Evolutionary conservation across 768 basidiomycete species (phyloP).

Genomic region (Suillus paluster): DNA sequence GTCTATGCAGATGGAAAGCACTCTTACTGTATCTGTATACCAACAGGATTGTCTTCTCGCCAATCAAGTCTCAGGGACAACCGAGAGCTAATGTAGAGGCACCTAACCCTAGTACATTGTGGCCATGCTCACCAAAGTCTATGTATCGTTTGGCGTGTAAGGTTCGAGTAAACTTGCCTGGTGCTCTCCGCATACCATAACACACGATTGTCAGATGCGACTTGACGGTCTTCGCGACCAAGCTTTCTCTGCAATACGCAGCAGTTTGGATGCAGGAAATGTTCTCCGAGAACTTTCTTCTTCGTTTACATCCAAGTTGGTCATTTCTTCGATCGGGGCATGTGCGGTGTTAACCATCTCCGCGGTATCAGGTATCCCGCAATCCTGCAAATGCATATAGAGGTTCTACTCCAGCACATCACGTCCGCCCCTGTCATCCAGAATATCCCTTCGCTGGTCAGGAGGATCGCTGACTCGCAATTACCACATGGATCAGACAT

Average conservation of each 20-base stretch:
- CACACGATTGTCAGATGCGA: slow-evolving; percentile 20
- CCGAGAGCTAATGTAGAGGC: not conserved
- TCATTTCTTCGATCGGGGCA: not conserved
- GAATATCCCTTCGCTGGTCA: slow-evolving; percentile 17
- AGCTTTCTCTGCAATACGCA: slow-evolving; percentile 23
- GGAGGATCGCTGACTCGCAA: slow-evolving; percentile 19
- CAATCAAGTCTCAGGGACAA: slow-evolving; percentile 29
- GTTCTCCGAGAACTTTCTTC: slow-evolving; percentile 27
- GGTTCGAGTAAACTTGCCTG: slow-evolving; percentile 20
- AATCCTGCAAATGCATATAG: slow-evolving; percentile 29
- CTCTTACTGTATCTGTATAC: slow-evolving; percentile 46
- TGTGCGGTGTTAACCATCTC: not conserved
- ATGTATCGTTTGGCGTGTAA: slow-evolving; percentile 49
- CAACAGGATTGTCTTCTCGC: slow-evolving; percentile 34
- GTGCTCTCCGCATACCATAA: not conserved
- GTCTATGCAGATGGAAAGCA: slow-evolving; percentile 38
- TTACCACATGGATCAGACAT: slow-evolving; percentile 28
- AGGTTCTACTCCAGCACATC: slow-evolving; percentile 22
- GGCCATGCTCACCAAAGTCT: slow-evolving; percentile 45
- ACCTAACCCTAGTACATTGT: not conserved
- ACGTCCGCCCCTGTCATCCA: slow-evolving; percentile 18
- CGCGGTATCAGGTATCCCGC: slow-evolving; percentile 8
- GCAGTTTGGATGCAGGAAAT: slow-evolving; percentile 25
- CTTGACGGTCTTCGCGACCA: slow-evolving; percentile 19
- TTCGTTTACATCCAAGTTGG: slow-evolving; percentile 23